Conservation (phyloP, 2,329 filamentous ascomycete species). For the Talaromyces marneffei region DNA sequence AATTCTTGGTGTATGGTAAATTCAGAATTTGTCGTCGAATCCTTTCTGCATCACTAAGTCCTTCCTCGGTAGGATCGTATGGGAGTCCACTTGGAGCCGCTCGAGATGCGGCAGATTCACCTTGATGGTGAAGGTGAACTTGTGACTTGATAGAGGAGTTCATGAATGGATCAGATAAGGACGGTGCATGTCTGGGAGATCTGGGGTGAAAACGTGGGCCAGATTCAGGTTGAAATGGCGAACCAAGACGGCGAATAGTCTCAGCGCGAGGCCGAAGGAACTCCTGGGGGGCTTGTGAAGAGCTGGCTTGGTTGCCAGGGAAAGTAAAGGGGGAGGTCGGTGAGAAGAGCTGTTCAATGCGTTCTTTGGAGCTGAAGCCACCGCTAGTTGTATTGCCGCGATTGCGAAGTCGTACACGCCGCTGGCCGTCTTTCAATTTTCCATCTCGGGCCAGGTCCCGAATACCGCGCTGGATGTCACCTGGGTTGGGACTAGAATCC, state of each 20-base stretch:
- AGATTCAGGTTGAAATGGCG: constrained; percentile 42
- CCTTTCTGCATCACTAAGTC: constrained; percentile 35
- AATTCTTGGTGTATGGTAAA: constrained; percentile 27
- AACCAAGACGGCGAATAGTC: constrained; percentile 42
- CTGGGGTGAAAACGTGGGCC: constrained; percentile 29
- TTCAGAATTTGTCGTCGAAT: constrained; percentile 37
- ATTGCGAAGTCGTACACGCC: constrained; percentile 54
- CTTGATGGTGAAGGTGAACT: constrained; percentile 14
- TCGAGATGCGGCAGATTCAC: constrained; percentile 17
- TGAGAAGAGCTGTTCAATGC: constrained; percentile 51
- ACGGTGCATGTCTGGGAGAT: constrained; percentile 37
- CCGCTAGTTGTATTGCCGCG: constrained; percentile 55
- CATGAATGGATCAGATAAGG: constrained; percentile 41
- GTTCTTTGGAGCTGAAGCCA: constrained; percentile 47
- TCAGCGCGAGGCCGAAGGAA: constrained; percentile 33
- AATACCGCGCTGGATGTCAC: constrained; percentile 27
- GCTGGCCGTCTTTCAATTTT: constrained; percentile 44
- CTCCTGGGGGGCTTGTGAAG: constrained; percentile 25
- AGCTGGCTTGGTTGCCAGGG: constrained; percentile 32
- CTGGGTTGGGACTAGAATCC: constrained; percentile 43
- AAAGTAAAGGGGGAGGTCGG: constrained; percentile 14
- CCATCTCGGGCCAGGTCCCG: constrained; percentile 34
- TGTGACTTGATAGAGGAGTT: constrained; percentile 20
- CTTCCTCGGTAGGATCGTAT: constrained; percentile 30
- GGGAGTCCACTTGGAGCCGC: constrained; percentile 18